phyloP scores from a whole-genome alignment of 164 flowering plant genomes.

The Pachysandra terminalis region DNA sequence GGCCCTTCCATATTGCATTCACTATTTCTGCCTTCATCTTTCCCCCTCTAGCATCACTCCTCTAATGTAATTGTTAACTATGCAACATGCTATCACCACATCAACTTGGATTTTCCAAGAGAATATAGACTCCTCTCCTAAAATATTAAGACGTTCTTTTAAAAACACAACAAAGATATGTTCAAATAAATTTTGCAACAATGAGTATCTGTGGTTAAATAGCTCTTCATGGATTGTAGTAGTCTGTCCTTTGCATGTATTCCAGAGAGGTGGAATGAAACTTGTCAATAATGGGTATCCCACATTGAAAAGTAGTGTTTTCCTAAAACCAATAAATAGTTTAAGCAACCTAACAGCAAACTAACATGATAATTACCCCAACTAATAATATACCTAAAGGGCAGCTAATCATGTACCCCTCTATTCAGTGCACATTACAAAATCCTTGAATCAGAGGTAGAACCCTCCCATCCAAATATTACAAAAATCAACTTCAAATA shows the following conservation, averaged over 20 bases:
- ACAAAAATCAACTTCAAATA: conserved; percentile 8
- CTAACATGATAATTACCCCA: background rate
- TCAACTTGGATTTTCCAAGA: background rate
- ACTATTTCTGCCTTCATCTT: background rate
- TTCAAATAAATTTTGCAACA: conserved; percentile 6
- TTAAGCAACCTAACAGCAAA: too few species aligned
- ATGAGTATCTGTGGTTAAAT: conserved; percentile 5
- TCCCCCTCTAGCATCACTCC: background rate
- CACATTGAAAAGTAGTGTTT: conserved; percentile 3
- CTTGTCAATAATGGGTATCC: background rate
- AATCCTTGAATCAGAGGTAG: conserved; percentile 6
- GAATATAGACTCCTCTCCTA: background rate
- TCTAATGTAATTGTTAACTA: background rate
- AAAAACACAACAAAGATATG: conserved; percentile 8
- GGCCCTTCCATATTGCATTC: background rate
- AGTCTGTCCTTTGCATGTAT: background rate
- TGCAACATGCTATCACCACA: background rate
- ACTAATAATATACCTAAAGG: background rate
- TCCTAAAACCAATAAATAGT: background rate
- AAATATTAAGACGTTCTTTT: background rate
- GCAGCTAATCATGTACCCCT: background rate
- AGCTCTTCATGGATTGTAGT: background rate
- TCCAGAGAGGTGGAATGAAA: conserved; percentile 5
- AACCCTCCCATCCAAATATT: conserved; percentile 6
- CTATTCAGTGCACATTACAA: conserved; percentile 1